Evolutionary conservation across 352 stramenopile species (phyloP), one percentile per base, ranked within the genome.

Genomic region (Thraustochytrium striatum): DNA sequence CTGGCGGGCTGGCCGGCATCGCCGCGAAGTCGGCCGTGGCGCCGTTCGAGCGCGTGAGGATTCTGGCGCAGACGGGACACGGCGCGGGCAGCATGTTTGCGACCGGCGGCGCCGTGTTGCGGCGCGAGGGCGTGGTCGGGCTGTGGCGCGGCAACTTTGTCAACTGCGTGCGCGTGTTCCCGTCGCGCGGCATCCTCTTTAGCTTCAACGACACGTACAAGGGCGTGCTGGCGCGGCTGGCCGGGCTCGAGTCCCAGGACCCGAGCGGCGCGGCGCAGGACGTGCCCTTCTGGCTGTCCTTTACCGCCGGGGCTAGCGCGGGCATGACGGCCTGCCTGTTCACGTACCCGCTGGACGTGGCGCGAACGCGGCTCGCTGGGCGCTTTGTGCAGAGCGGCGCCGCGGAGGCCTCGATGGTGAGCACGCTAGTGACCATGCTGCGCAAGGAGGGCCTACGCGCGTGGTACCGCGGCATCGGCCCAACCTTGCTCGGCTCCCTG

Each of bases 291-390:
- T 57, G 69, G 57, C 55, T 30, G 72, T 87, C 19, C 2, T 93
- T 93, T 82, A 43, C 89, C 21, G 81, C 87, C 2, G 88, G 88
- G 61, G 87, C 88, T 33, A 72, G 88, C 55, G 82, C 86, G 7
- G 89, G 89, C 25, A 89, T 93, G 82, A 84, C 85, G 16, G 88
- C 89, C 0, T 85, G 81, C 33, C 83, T 84, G 2, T 61, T 85
- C 3, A 93, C 89, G 0, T 93, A 93, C 81, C 89, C 89, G 11
- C 81, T 93, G n/a, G 89, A 93, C 73, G 86, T 93, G 57, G 88
- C 87, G 36, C 43, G 89, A 55, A 89, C 88, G 61, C 72, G 88
- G 8, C 91, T 92, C 50, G 83, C 85, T 28, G 88, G 87, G 1
- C 89, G 89, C 82, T 72, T 90, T 43, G 47, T 78, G 16, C 69